These are phyloP conservation scores for Hymenoscyphus albidus DNA, from an alignment of 2,329 filamentous ascomycete genomes.

Conservation along the genomic window DNA sequence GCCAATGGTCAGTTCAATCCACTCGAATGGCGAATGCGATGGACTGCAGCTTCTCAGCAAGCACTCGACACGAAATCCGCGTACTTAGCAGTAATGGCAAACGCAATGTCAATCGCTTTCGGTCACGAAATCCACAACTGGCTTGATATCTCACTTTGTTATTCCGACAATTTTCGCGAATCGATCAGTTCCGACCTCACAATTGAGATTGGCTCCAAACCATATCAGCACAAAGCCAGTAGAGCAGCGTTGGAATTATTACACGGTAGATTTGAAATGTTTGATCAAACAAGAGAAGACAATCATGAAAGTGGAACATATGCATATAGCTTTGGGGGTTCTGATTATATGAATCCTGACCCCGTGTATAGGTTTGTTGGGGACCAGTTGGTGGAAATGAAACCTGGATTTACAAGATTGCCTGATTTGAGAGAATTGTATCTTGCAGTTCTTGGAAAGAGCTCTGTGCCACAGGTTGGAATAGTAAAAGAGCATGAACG, in stretches of 20 bases:
- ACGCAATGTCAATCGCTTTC: slow-evolving; percentile 4
- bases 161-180: background rate
- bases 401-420: background rate
- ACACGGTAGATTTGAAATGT: background rate
- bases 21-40: slow-evolving; percentile 1
- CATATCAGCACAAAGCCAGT: background rate
- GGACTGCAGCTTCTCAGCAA: background rate
- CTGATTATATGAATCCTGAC: background rate
- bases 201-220: background rate
- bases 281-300: background rate
- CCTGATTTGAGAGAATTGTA: background rate
- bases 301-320: background rate
- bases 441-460: background rate
- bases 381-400: background rate
- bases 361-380: background rate
- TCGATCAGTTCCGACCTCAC: background rate
- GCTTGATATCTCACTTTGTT: background rate
- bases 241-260: background rate
- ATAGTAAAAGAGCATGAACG: background rate
- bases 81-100: background rate
- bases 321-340: background rate
- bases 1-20: background rate
- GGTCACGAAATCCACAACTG: slow-evolving; percentile 1
- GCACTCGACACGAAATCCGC: background rate
- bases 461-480: background rate